Evolutionary conservation across 2,329 filamentous ascomycete genomes (phyloP).

Genomic region (Aspergillus proliferans): DNA sequence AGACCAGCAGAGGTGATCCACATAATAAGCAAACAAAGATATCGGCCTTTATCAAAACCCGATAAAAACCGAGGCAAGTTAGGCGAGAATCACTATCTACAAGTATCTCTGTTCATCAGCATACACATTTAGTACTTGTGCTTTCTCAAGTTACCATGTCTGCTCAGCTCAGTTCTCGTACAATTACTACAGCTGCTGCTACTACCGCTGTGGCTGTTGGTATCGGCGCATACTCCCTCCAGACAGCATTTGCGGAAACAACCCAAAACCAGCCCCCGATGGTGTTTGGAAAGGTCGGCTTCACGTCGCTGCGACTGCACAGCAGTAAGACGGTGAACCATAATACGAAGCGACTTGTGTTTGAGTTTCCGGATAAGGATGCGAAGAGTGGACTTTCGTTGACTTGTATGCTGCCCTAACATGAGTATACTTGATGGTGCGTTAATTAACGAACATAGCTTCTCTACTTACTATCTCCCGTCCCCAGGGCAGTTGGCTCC

Average conservation of each 20-base stretch:
- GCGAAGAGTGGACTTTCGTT: conserved; percentile 44
- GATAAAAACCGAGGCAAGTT: no score
- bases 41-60: no score
- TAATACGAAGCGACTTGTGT: conserved; percentile 54
- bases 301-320: conserved; percentile 46
- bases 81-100: no score
- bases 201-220: not conserved
- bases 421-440: not conserved
- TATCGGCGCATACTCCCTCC: conserved; percentile 3
- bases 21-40: no score
- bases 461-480: conserved; percentile 57
- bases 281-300: conserved; percentile 16
- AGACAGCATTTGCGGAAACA: conserved; percentile 6
- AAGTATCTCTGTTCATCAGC: no score
- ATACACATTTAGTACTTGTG: no score
- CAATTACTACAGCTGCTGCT: not conserved
- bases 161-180: no score
- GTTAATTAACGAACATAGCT: conserved; percentile 23
- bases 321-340: conserved; percentile 51
- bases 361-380: conserved; percentile 47
- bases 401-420: conserved; percentile 6
- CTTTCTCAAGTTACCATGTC: no score
- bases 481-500: conserved; percentile 52
- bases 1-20: no score
- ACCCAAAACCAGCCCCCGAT: conserved; percentile 4